These are phyloP conservation scores for Colletotrichum musae DNA, from an alignment of 2,329 filamentous ascomycete species.

Conservation along the genomic window DNA sequence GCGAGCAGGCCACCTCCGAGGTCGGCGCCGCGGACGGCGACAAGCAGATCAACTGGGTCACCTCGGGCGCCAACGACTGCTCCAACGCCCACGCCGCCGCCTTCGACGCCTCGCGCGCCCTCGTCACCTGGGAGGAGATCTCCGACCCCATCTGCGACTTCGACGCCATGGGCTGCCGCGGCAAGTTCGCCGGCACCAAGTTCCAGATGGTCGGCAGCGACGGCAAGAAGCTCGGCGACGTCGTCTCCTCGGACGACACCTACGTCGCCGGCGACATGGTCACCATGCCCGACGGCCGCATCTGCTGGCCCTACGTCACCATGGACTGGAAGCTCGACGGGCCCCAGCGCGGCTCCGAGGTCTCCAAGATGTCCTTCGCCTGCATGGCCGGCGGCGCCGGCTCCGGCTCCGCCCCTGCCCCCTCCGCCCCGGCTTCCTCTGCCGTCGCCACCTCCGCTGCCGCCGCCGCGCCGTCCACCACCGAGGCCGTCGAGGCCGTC, in stretches of 20 bases:
- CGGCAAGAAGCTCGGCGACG: slow-evolving; percentile 66
- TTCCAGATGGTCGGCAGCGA: slow-evolving; percentile 70
- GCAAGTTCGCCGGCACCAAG: slow-evolving; percentile 70
- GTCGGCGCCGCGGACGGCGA: slow-evolving; percentile 69
- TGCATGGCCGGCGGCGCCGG: slow-evolving; percentile 55
- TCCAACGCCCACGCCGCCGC: slow-evolving; percentile 72
- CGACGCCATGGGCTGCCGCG: slow-evolving; percentile 72
- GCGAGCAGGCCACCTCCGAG: slow-evolving; percentile 66
- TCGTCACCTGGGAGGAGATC: slow-evolving; percentile 75
- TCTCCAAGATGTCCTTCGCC: slow-evolving; percentile 67
- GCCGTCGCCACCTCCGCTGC: slow-evolving; percentile 10
- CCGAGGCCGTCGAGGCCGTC: slow-evolving; percentile 23
- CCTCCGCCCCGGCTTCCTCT: slow-evolving; percentile 13
- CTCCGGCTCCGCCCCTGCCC: slow-evolving; percentile 52
- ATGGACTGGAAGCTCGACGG: slow-evolving; percentile 66
- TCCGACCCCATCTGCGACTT: slow-evolving; percentile 67
- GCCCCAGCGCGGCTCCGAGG: slow-evolving; percentile 46
- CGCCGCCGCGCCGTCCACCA: slow-evolving; percentile 1
- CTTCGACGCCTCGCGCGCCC: slow-evolving; percentile 65
- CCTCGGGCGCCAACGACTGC: slow-evolving; percentile 63
- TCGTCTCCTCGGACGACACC: slow-evolving; percentile 65
- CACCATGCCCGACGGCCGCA: slow-evolving; percentile 68
- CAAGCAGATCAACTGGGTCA: slow-evolving; percentile 73
- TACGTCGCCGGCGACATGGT: slow-evolving; percentile 75
- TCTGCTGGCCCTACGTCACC: slow-evolving; percentile 74